phyloP scores from a whole-genome alignment of 1,139 yeast species.

The Sugiyamaella novakii region DNA sequence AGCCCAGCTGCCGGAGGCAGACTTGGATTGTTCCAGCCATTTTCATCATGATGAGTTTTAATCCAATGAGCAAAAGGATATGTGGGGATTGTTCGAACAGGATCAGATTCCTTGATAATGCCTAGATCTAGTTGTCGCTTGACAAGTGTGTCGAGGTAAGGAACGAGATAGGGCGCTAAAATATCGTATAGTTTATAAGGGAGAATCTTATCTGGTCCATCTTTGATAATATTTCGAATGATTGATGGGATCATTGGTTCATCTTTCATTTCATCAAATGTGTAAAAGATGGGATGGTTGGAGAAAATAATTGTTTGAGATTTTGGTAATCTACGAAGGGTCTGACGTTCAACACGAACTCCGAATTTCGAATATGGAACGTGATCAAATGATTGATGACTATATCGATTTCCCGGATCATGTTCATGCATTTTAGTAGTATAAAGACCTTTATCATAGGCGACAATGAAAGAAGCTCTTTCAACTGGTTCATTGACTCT shows the following conservation, averaged over 20 bases:
- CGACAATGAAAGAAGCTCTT: slow-evolving; percentile 74
- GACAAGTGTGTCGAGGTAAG: slow-evolving; percentile 59
- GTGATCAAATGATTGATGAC: slow-evolving; percentile 21
- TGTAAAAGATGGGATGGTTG: slow-evolving; percentile 70
- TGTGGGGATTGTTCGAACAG: slow-evolving; percentile 59
- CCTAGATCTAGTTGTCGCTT: slow-evolving; percentile 61
- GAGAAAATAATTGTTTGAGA: slow-evolving; percentile 62
- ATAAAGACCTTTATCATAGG: slow-evolving; percentile 68
- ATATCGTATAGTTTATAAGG: slow-evolving; percentile 62
- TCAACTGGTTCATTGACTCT: slow-evolving; percentile 64
- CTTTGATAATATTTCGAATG: slow-evolving; percentile 60
- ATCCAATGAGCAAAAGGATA: slow-evolving; percentile 61
- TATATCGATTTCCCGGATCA: slow-evolving; percentile 25
- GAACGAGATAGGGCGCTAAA: slow-evolving; percentile 60
- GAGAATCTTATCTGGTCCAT: slow-evolving; percentile 66
- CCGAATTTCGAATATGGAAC: slow-evolving; percentile 49
- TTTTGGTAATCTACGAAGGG: slow-evolving; percentile 65
- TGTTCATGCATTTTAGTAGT: slow-evolving; percentile 47
- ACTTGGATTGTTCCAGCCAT: slow-evolving; percentile 33
- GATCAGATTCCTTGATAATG: slow-evolving; percentile 57
- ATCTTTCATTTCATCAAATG: slow-evolving; percentile 75
- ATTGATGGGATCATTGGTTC: slow-evolving; percentile 74
- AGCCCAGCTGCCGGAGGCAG: slow-evolving; percentile 10
- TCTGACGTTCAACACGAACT: slow-evolving; percentile 66
- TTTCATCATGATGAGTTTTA: slow-evolving; percentile 25